phyloP scores from a whole-genome alignment of 495 filamentous ascomycete species.

The Delitschia confertaspora region DNA sequence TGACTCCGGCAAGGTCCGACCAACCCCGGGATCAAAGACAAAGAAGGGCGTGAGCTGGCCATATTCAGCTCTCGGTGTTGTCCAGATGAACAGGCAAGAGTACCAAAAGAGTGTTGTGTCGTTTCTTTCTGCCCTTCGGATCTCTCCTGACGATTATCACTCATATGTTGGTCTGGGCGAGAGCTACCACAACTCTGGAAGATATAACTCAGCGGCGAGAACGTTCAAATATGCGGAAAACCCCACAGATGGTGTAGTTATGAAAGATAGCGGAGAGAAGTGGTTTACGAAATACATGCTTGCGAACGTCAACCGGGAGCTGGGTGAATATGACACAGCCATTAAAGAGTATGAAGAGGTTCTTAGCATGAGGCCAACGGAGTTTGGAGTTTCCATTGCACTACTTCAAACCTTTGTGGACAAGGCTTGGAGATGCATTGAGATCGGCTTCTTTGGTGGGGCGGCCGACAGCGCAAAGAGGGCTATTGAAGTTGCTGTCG shows the following conservation, averaged over 20 bases:
- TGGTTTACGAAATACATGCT: constrained; percentile 98
- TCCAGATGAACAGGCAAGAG: constrained; percentile 90
- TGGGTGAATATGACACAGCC: constrained; percentile 79
- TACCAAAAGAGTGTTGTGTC: constrained; percentile 78
- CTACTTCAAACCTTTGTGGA: constrained; percentile 81
- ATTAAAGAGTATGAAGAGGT: constrained; percentile 67
- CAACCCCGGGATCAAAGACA: constrained; percentile 81
- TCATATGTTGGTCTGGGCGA: constrained; percentile 95
- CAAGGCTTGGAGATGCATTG: constrained; percentile 63
- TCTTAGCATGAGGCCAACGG: constrained; percentile 52
- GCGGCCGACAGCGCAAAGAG: constrained; percentile 56
- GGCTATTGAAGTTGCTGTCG: constrained; percentile 47
- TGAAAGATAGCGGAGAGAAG: constrained; percentile 45
- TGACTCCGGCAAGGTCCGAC: constrained; percentile 81
- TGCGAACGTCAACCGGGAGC: constrained; percentile 86
- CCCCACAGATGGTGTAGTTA: constrained; percentile 49
- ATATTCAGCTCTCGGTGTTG: constrained; percentile 89
- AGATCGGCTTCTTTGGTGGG: constrained; percentile 75
- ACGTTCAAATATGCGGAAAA: constrained; percentile 73
- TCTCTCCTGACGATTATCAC: constrained; percentile 77
- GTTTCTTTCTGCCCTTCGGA: constrained; percentile 82
- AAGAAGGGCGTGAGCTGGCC: constrained; percentile 93
- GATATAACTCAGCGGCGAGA: constrained; percentile 86
- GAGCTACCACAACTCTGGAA: constrained; percentile 87
- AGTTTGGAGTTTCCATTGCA: constrained; percentile 80